These are phyloP conservation scores for Syncephalis fuscata DNA, from an alignment of 371 early-diverging fungal genomes.

Conservation along the genomic window DNA sequence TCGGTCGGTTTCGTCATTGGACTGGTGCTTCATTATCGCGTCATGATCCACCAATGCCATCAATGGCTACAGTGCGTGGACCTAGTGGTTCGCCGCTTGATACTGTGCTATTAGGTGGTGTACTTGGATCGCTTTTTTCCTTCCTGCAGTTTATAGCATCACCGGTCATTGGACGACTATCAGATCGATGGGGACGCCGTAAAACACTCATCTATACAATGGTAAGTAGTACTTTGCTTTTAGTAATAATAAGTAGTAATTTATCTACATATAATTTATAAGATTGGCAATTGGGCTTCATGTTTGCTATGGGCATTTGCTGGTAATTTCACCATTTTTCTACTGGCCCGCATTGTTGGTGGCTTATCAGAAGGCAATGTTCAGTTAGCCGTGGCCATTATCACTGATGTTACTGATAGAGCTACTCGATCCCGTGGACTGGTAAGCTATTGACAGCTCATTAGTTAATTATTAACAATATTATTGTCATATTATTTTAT, in stretches of 20 bases:
- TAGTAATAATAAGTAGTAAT: neutral
- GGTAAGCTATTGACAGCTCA: constrained; percentile 18
- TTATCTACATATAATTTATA: neutral
- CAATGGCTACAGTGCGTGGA: constrained; percentile 6
- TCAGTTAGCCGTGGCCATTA: constrained; percentile 87
- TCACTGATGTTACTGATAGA: constrained; percentile 78
- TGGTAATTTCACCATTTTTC: constrained; percentile 59
- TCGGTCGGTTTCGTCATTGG: constrained; percentile 12
- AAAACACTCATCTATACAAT: constrained; percentile 70
- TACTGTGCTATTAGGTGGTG: constrained; percentile 86
- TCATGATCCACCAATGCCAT: neutral
- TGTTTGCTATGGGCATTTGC: constrained; percentile 81
- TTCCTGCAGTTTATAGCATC: constrained; percentile 82
- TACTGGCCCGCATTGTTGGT: constrained; percentile 76
- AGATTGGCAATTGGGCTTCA: constrained; percentile 78
- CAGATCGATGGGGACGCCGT: constrained; percentile 76
- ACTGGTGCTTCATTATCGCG: neutral
- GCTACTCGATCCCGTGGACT: constrained; percentile 59
- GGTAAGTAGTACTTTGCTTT: constrained; percentile 19
- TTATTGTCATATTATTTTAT: neutral
- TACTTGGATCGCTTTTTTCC: constrained; percentile 83
- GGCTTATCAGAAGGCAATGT: constrained; percentile 95
- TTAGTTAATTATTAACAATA: neutral
- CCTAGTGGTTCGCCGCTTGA: constrained; percentile 27
- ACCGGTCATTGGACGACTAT: constrained; percentile 67